phyloP scores from a whole-genome alignment of 805 yeast genomes.

The Naumovozyma baii region DNA sequence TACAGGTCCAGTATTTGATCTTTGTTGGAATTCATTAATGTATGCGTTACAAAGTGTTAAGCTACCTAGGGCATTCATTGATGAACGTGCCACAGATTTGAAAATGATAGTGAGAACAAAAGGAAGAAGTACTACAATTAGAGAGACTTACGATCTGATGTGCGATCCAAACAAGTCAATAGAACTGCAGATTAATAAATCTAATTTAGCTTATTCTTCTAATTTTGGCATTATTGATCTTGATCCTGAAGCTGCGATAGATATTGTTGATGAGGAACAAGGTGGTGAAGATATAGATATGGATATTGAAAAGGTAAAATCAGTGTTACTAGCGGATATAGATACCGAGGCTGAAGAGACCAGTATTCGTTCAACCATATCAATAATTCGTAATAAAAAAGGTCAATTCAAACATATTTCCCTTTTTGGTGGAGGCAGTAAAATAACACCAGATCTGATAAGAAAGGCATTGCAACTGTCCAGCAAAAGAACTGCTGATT shows the following conservation, averaged over 20 bases:
- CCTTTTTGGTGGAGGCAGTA: slow-evolving; percentile 41
- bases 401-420: slow-evolving; percentile 36
- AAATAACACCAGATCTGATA: slow-evolving; percentile 39
- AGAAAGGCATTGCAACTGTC: slow-evolving; percentile 41
- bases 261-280: slow-evolving; percentile 15
- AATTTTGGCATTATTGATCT: slow-evolving; percentile 52
- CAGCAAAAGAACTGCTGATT: slow-evolving; percentile 36
- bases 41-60: slow-evolving; percentile 49
- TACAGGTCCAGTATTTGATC: slow-evolving; percentile 72
- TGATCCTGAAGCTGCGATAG: slow-evolving; percentile 28
- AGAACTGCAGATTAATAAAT: slow-evolving; percentile 33
- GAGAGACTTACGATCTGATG: slow-evolving; percentile 44
- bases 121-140: slow-evolving; percentile 38
- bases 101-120: slow-evolving; percentile 44
- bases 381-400: slow-evolving; percentile 28
- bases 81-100: slow-evolving; percentile 48
- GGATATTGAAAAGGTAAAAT: slow-evolving; percentile 21
- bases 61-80: slow-evolving; percentile 61
- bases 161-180: slow-evolving; percentile 40
- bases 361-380: slow-evolving; percentile 44
- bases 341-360: slow-evolving; percentile 81
- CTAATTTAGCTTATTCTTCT: slow-evolving; percentile 34
- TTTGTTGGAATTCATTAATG: slow-evolving; percentile 60
- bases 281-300: slow-evolving; percentile 29
- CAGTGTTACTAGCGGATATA: slow-evolving; percentile 56